A percentile compares a stretch with the other conserved stretches of the same genome.
phyloP scores from a whole-genome alignment of 495 filamentous ascomycete species.

The Letharia lupina region DNA sequence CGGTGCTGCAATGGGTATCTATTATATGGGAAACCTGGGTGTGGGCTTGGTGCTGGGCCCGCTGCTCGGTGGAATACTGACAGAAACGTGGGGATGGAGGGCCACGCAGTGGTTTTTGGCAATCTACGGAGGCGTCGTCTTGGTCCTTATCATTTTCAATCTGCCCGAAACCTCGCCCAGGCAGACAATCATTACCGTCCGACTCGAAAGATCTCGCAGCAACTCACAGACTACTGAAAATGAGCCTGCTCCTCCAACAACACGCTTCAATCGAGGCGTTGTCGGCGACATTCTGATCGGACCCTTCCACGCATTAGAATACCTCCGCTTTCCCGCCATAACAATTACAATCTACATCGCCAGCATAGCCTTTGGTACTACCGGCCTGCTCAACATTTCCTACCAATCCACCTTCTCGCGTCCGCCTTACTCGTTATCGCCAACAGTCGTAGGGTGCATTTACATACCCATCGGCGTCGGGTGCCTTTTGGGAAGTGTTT shows the following conservation, averaged over 20 bases:
- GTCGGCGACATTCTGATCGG: conserved; percentile 65
- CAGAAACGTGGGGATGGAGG: conserved; percentile 66
- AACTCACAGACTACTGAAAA: conserved; percentile 52
- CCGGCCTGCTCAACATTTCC: conserved; percentile 82
- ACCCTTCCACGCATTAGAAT: conserved; percentile 65
- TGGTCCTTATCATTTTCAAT: conserved; percentile 54
- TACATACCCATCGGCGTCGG: conserved; percentile 50
- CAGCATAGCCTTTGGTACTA: conserved; percentile 66
- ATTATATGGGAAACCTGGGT: conserved; percentile 75
- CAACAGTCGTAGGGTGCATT: not conserved
- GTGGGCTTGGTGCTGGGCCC: conserved; percentile 73
- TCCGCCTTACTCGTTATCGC: conserved; percentile 48
- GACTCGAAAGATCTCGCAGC: conserved; percentile 30
- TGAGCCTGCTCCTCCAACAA: conserved; percentile 35
- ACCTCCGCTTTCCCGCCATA: conserved; percentile 72
- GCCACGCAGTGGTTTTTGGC: conserved; percentile 80
- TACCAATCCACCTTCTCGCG: conserved; percentile 65
- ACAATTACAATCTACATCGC: conserved; percentile 72
- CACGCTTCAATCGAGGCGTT: conserved; percentile 44
- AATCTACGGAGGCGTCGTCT: conserved; percentile 61
- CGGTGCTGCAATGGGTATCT: conserved; percentile 82
- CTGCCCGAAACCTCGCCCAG: conserved; percentile 47
- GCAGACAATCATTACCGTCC: conserved; percentile 21
- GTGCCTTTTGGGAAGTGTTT: conserved; percentile 61
- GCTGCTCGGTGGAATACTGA: conserved; percentile 74